These are phyloP conservation scores for Colletotrichum sp. DNA, from an alignment of 2,329 filamentous ascomycete species.

Conservation along the genomic window DNA sequence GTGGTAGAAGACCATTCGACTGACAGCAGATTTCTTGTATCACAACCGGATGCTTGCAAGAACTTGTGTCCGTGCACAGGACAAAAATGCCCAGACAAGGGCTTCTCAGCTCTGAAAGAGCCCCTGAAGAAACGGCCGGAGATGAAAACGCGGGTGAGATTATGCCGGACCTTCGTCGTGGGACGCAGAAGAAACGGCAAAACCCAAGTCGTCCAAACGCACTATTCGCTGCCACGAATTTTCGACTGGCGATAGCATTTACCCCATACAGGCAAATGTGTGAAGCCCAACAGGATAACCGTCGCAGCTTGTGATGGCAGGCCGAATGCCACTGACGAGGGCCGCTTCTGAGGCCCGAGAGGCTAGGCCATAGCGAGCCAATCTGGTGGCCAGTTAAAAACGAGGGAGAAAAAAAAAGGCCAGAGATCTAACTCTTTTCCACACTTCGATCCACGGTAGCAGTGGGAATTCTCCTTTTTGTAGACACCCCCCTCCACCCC, in stretches of 20 bases:
- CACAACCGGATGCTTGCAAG: background rate
- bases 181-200: background rate
- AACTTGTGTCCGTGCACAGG: background rate
- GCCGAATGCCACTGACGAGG: background rate
- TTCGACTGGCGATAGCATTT: background rate
- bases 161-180: background rate
- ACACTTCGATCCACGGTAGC: slow-evolving; percentile 20
- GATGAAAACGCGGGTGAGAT: background rate
- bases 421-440: slow-evolving; percentile 16
- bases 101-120: background rate
- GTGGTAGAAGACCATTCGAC: background rate
- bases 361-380: background rate
- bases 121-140: background rate
- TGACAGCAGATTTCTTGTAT: background rate
- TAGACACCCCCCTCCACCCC: background rate
- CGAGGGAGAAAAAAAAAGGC: background rate
- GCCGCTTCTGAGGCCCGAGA: background rate
- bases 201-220: background rate
- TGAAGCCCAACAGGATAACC: background rate
- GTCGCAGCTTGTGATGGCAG: background rate
- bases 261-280: background rate
- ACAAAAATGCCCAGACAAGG: background rate
- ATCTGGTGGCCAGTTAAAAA: background rate
- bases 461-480: slow-evolving; percentile 5
- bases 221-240: background rate